Percentiles rank a stretch among this genome's conserved stretches.
phyloP scores from a whole-genome alignment of 2,329 filamentous ascomycete genomes.

The Cladophialophora carrionii region DNA sequence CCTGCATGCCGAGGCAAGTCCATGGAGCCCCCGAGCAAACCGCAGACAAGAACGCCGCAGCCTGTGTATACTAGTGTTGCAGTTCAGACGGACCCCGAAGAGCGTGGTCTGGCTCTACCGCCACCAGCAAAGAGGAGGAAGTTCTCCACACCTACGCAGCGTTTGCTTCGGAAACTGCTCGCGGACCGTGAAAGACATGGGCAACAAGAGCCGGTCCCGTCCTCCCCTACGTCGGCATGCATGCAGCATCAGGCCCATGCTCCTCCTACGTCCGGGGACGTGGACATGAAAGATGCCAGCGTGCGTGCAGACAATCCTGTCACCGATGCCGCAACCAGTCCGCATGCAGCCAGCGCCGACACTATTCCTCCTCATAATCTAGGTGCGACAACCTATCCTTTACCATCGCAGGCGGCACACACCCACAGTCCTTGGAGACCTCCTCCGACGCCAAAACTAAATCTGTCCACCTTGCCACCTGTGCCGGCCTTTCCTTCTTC shows the following conservation, averaged over 20 bases:
- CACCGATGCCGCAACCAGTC: slow-evolving; percentile 6
- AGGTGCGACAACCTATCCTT: slow-evolving; percentile 30
- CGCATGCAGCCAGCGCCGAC: not conserved
- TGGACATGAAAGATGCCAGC: slow-evolving; percentile 53
- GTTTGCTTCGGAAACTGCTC: slow-evolving; percentile 49
- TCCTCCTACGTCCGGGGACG: slow-evolving; percentile 42
- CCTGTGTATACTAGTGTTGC: slow-evolving; percentile 48
- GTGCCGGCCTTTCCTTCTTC: slow-evolving; percentile 35
- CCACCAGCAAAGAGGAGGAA: slow-evolving; percentile 39
- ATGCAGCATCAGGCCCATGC: slow-evolving; percentile 21
- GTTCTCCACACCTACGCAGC: slow-evolving; percentile 49
- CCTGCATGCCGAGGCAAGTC: slow-evolving; percentile 37
- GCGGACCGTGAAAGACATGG: slow-evolving; percentile 47
- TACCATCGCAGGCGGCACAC: slow-evolving; percentile 39
- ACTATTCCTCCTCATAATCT: slow-evolving; percentile 27
- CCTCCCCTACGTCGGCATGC: slow-evolving; percentile 23
- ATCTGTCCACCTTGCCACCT: slow-evolving; percentile 43
- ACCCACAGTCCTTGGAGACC: slow-evolving; percentile 32
- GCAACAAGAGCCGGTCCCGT: slow-evolving; percentile 35
- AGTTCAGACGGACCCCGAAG: slow-evolving; percentile 52
- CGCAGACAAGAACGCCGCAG: slow-evolving; percentile 41
- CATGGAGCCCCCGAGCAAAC: slow-evolving; percentile 41
- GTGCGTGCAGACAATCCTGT: not conserved
- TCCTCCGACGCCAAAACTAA: slow-evolving; percentile 43
- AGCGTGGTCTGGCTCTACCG: slow-evolving; percentile 41